Base-by-base conservation (phyloP, 768 basidiomycete genomes). In the Suillus hirtellus region DNA sequence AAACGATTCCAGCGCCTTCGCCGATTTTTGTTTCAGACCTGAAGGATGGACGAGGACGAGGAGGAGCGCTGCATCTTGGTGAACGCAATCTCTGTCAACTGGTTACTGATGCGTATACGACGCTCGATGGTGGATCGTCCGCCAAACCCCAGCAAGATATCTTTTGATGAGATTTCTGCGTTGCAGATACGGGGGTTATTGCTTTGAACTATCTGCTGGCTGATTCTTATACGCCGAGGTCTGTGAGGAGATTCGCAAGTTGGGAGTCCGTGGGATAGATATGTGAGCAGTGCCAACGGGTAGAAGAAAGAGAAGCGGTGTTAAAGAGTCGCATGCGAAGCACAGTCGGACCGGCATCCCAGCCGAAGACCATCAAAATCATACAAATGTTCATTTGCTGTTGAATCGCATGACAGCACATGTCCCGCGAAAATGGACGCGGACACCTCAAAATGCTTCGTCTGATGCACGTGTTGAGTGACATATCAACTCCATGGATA, bases 11-110 rank as follows among this genome's bases (percentile, higher is more conserved):
- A 0, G 80, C 80, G 4, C 79, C 81, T 9, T 78, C 65, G 0
- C 84, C 86, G 0, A 79, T 69, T 2, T 72, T 67, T 35, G 70
- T 76, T 56, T 82, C 81, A 65, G 87, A 88, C 6, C 72, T 78
- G 70, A 88, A 86, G 60, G 81, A 67, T 31, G 78, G 71, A 49
- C 79, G 79, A 59, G 89, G 75, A 84, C 88, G 1, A 76, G 79
- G 19, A 89, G 60, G 67, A 87, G 0, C 3, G 49, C 66, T 15
- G 65, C 60, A 79, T 52, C 34, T 59, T 56, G 11, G 70, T 62
- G 49, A 69, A 61, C 6, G 64, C 60, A 1, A 62, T 55, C 11
- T 63, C 59, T 5, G 53, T 46, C 14, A 81, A 70, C 40, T n/a
- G n/a, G n/a, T n/a, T n/a, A n/a, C n/a, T 76, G 76, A 78, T 79